Evolutionary conservation across 495 filamentous ascomycete genomes (phyloP).

Genomic region (Aspergillus coremiiformis): DNA sequence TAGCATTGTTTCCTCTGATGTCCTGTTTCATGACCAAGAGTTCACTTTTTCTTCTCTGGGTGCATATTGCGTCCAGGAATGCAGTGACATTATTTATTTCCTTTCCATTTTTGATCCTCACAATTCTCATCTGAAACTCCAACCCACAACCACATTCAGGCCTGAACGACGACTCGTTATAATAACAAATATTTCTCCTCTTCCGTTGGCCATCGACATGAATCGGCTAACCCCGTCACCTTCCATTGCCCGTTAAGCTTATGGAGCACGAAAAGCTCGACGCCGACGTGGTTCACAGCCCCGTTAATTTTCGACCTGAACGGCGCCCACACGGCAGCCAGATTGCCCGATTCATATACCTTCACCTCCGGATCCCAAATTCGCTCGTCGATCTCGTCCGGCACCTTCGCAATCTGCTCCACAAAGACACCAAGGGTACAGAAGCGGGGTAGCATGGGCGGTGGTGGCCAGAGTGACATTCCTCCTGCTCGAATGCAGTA

Average conservation of each 20-base stretch:
- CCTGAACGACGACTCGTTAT: slow-evolving; percentile 4
- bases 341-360: slow-evolving; percentile 24
- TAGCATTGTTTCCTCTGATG: slow-evolving; percentile 2
- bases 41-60: neutral
- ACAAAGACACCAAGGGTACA: slow-evolving; percentile 36
- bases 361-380: slow-evolving; percentile 36
- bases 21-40: neutral
- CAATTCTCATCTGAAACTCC: neutral
- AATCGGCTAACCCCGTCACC: slow-evolving; percentile 36
- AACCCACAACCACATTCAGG: neutral
- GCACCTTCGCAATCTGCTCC: slow-evolving; percentile 25
- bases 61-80: neutral
- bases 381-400: slow-evolving; percentile 31
- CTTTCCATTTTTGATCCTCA: neutral
- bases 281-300: slow-evolving; percentile 34
- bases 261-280: slow-evolving; percentile 34
- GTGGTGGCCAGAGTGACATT: slow-evolving; percentile 33
- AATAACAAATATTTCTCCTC: slow-evolving; percentile 26
- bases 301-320: slow-evolving; percentile 35
- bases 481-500: slow-evolving; percentile 33
- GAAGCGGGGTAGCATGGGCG: slow-evolving; percentile 27
- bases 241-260: slow-evolving; percentile 34
- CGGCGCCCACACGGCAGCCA: slow-evolving; percentile 36
- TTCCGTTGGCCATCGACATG: slow-evolving; percentile 29
- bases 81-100: too few relatives aligned